Conservation (phyloP, 768 basidiomycete species). For the Boletus rubescentipes region DNA sequence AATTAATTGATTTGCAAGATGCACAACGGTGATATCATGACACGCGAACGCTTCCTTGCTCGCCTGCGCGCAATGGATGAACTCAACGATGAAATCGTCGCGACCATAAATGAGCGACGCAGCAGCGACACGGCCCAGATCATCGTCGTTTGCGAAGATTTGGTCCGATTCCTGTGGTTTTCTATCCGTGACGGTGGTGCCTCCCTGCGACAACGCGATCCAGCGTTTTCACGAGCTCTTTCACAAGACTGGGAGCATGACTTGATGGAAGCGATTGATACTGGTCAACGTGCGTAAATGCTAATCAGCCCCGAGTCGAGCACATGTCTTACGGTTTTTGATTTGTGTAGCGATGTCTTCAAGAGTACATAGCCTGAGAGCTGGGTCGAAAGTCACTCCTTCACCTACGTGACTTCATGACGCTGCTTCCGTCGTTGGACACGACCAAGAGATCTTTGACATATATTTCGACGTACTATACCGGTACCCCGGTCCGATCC, state of each 20-base stretch:
- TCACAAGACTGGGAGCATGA: conserved; percentile 18
- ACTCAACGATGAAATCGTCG: conserved; percentile 20
- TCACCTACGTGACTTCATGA: not conserved
- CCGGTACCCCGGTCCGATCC: not conserved
- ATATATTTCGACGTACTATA: not conserved
- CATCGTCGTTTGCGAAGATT: conserved; percentile 20
- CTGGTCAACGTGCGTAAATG: conserved; percentile 22
- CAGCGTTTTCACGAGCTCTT: conserved; percentile 15
- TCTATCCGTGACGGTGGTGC: conserved; percentile 30
- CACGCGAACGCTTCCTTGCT: conserved; percentile 17
- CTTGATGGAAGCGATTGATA: conserved; percentile 15
- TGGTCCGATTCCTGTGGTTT: conserved; percentile 32
- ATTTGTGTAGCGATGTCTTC: conserved; percentile 3
- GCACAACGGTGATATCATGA: conserved; percentile 23
- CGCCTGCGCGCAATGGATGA: conserved; percentile 11
- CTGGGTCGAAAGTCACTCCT: not conserved
- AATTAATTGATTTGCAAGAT: conserved; percentile 17
- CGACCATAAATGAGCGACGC: conserved; percentile 21
- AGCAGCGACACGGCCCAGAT: conserved; percentile 29
- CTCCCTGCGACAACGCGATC: conserved; percentile 14
- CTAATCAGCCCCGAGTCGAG: not conserved
- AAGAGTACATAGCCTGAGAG: not conserved
- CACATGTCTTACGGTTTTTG: not conserved
- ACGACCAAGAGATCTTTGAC: not conserved
- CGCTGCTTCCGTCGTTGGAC: not conserved